Conservation (phyloP, 495 filamentous ascomycete genomes). For the Penicilliopsis zonata region DNA sequence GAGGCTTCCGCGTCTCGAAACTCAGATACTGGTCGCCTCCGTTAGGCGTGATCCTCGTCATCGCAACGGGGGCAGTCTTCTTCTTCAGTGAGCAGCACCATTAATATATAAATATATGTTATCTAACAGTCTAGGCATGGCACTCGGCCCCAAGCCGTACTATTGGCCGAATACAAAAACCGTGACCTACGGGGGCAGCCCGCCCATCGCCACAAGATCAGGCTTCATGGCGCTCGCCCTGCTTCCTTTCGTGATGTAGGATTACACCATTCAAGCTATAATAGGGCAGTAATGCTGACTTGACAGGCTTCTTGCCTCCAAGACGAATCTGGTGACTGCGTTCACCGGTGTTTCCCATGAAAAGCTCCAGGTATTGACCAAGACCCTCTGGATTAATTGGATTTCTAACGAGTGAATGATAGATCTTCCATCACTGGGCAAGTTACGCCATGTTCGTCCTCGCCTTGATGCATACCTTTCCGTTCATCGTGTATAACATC, state of each 20-base stretch:
- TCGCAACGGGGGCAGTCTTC: slow-evolving; percentile 27
- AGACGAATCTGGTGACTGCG: slow-evolving; percentile 33
- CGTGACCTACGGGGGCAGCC: slow-evolving; percentile 32
- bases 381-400: background rate
- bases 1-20: slow-evolving; percentile 16
- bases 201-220: slow-evolving; percentile 38
- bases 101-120: too few species aligned
- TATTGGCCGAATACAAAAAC: slow-evolving; percentile 41
- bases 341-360: slow-evolving; percentile 45
- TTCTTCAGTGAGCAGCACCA: slow-evolving; percentile 38
- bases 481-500: slow-evolving; percentile 43
- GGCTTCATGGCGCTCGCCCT: slow-evolving; percentile 41
- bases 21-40: slow-evolving; percentile 31
- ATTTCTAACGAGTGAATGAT: too few species aligned
- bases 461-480: slow-evolving; percentile 42
- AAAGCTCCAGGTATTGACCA: slow-evolving; percentile 27
- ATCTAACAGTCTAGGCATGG: slow-evolving; percentile 23
- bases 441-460: slow-evolving; percentile 42
- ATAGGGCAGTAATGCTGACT: background rate
- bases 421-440: slow-evolving; percentile 39
- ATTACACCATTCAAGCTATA: slow-evolving; percentile 11
- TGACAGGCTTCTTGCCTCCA: slow-evolving; percentile 14
- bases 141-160: slow-evolving; percentile 38
- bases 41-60: slow-evolving; percentile 29
- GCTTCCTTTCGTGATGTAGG: slow-evolving; percentile 38